These are phyloP conservation scores for Mucor mucedo DNA, from an alignment of 371 early-diverging fungal genomes.

Conservation along the genomic window DNA sequence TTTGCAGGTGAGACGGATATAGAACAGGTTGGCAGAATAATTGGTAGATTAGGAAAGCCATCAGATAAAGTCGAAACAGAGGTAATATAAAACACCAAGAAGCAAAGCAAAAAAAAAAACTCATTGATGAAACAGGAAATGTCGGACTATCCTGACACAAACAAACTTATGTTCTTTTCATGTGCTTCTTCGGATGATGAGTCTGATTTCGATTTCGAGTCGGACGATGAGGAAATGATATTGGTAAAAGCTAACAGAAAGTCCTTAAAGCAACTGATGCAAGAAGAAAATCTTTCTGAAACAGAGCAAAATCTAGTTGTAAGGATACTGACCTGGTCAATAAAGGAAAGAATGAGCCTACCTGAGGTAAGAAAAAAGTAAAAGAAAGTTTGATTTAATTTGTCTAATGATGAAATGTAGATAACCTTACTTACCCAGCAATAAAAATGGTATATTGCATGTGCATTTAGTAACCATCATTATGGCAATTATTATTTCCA, in stretches of 20 bases:
- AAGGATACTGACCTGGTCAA: conserved; percentile 45
- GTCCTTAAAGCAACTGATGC: conserved; percentile 36
- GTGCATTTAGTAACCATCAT: too few species aligned
- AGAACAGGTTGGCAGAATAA: conserved; percentile 49
- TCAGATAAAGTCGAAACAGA: conserved; percentile 27
- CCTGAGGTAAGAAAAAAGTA: conserved; percentile 25
- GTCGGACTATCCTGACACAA: conserved; percentile 40
- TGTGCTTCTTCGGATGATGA: conserved; percentile 4
- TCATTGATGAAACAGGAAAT: conserved; percentile 36
- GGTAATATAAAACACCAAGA: conserved; percentile 10
- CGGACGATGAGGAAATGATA: conserved; percentile 32
- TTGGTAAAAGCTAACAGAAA: conserved; percentile 34
- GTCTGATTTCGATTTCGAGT: conserved; percentile 4
- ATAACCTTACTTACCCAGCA: too few species aligned
- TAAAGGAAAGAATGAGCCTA: conserved; percentile 28
- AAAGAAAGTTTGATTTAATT: background rate
- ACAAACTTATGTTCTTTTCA: conserved; percentile 49
- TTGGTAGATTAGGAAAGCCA: conserved; percentile 40
- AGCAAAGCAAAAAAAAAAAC: background rate
- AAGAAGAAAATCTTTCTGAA: conserved; percentile 35
- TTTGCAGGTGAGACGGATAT: conserved; percentile 51
- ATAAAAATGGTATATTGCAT: too few species aligned
- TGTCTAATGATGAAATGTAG: too few species aligned
- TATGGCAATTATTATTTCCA: too few species aligned
- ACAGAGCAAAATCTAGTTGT: conserved; percentile 17